These are phyloP conservation scores for Kodamaea derodonti DNA, from an alignment of 1,139 yeast genomes.

Conservation along the genomic window DNA sequence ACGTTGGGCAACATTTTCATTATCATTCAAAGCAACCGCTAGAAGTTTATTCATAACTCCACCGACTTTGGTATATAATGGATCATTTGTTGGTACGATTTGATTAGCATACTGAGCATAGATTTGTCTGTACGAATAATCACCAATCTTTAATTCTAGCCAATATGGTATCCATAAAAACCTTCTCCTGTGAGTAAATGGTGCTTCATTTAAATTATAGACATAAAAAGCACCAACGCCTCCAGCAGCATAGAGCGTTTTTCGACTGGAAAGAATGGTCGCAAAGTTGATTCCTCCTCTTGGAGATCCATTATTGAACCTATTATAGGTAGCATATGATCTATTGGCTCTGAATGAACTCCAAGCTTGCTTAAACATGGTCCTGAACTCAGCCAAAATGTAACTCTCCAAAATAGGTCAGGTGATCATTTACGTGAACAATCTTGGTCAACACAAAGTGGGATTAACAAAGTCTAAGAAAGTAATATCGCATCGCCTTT, in stretches of 20 bases:
- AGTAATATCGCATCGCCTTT: no score
- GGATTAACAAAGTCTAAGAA: no score
- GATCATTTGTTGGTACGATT: slow-evolving; percentile 52
- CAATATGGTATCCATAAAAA: slow-evolving; percentile 71
- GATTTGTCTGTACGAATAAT: slow-evolving; percentile 60
- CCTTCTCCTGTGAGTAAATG: slow-evolving; percentile 71
- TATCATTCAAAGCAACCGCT: slow-evolving; percentile 45
- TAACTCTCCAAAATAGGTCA: no score
- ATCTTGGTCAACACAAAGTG: no score
- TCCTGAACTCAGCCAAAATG: no score
- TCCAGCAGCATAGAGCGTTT: slow-evolving; percentile 9
- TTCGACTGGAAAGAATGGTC: slow-evolving; percentile 9
- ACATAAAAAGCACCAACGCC: slow-evolving; percentile 44
- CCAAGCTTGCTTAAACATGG: neutral
- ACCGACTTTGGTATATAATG: slow-evolving; percentile 52
- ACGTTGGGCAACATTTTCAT: slow-evolving; percentile 28
- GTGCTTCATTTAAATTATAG: slow-evolving; percentile 74
- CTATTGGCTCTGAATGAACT: neutral
- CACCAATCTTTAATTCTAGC: slow-evolving; percentile 67
- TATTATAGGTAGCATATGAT: slow-evolving; percentile 11
- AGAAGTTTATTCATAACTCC: slow-evolving; percentile 62
- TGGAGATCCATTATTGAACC: slow-evolving; percentile 7
- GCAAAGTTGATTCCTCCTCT: neutral
- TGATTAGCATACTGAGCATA: slow-evolving; percentile 43
- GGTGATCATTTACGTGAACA: no score